Evolutionary conservation across 192 early-diverging fungal species (phyloP).

Genomic region (Backusella psychrophila): DNA sequence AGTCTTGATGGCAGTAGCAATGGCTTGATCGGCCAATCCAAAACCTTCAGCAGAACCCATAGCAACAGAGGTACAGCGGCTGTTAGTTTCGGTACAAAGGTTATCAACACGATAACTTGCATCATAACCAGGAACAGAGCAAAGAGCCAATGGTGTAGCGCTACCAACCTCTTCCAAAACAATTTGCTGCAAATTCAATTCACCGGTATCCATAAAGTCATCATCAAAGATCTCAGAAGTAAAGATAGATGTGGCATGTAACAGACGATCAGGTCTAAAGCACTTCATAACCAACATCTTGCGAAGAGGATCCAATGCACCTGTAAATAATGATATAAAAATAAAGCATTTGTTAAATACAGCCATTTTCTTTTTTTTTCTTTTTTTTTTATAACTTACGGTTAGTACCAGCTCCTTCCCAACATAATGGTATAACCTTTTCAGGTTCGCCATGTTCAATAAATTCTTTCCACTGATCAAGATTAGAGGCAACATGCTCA

Average conservation of each 20-base stretch:
- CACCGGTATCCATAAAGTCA: slow-evolving; percentile 52
- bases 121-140: slow-evolving; percentile 93
- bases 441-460: slow-evolving; percentile 44
- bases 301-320: slow-evolving; percentile 63
- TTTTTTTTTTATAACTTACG: slow-evolving; percentile 18
- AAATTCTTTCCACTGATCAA: slow-evolving; percentile 51
- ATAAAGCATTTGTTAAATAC: not conserved
- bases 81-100: slow-evolving; percentile 66
- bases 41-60: slow-evolving; percentile 98
- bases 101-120: slow-evolving; percentile 93
- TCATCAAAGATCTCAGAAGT: slow-evolving; percentile 68
- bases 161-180: slow-evolving; percentile 70
- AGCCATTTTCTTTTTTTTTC: not conserved
- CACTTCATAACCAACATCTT: slow-evolving; percentile 80
- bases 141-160: slow-evolving; percentile 86
- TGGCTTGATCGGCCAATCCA: slow-evolving; percentile 84
- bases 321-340: slow-evolving; percentile 12
- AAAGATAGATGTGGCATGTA: slow-evolving; percentile 68
- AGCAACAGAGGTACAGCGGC: slow-evolving; percentile 78
- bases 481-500: slow-evolving; percentile 36
- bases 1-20: slow-evolving; percentile 73
- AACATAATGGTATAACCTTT: slow-evolving; percentile 49
- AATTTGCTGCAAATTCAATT: slow-evolving; percentile 68
- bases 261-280: slow-evolving; percentile 88
- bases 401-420: slow-evolving; percentile 37